These are phyloP conservation scores for Fomitopsis serialis DNA, from an alignment of 768 basidiomycete species.

Conservation along the genomic window DNA sequence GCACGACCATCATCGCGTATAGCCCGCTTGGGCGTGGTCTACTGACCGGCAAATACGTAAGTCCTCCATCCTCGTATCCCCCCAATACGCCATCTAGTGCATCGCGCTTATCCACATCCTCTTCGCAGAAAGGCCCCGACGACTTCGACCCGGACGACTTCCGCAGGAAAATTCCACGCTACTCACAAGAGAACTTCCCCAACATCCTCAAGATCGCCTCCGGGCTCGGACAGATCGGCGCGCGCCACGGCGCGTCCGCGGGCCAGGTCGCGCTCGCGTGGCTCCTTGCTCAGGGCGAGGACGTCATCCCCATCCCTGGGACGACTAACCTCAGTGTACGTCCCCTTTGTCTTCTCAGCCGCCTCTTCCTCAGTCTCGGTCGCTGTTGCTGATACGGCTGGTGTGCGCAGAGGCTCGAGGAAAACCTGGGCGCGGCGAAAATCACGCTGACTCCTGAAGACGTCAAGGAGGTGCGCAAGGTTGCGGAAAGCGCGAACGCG, in stretches of 20 bases:
- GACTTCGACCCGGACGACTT: conserved; percentile 26
- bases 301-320: conserved; percentile 27
- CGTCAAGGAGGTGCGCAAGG: conserved; percentile 15
- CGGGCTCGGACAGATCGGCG: conserved; percentile 15
- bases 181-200: conserved; percentile 22
- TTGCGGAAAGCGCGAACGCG: conserved; percentile 13
- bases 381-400: neutral
- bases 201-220: conserved; percentile 29
- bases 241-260: conserved; percentile 20
- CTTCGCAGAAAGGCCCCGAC: conserved; percentile 21
- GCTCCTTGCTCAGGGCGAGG: conserved; percentile 23
- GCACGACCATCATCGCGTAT: conserved; percentile 42
- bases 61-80: neutral
- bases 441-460: conserved; percentile 18
- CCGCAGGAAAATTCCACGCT: conserved; percentile 19
- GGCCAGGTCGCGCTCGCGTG: conserved; percentile 30
- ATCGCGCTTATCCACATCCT: neutral
- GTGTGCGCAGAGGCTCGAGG: conserved; percentile 14
- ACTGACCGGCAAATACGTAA: conserved; percentile 21
- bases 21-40: conserved; percentile 29
- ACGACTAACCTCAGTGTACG: conserved; percentile 14
- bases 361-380: too few species aligned
- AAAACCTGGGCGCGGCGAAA: conserved; percentile 16
- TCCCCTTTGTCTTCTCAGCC: neutral
- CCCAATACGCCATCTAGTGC: too few species aligned